Conservation (phyloP, 73 alveolate species). For the Stentor coeruleus region DNA sequence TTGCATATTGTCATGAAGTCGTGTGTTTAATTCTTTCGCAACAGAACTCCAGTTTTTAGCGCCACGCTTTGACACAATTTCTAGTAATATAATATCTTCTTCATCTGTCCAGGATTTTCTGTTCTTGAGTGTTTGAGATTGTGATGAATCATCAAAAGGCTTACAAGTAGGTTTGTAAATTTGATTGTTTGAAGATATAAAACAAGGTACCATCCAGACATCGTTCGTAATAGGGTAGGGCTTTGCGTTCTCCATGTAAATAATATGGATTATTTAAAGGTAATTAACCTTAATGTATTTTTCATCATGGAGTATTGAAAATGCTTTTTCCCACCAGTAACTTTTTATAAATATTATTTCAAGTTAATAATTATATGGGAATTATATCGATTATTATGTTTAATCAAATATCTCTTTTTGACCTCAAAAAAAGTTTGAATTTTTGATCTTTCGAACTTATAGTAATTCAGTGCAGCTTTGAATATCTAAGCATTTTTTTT, state of each 20-base stretch:
- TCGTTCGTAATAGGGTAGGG: not conserved
- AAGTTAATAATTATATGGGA: not conserved
- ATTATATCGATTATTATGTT: not conserved
- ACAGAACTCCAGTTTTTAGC: constrained; percentile 16
- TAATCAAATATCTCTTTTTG: not conserved
- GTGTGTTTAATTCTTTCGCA: not conserved
- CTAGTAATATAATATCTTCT: constrained; percentile 27
- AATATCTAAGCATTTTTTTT: too few species aligned
- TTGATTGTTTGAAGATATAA: not conserved
- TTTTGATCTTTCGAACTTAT: too few species aligned
- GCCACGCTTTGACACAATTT: constrained; percentile 36
- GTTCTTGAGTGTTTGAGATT: not conserved
- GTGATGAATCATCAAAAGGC: not conserved
- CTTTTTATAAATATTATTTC: not conserved
- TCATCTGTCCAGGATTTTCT: constrained; percentile 31
- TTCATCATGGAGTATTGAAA: not conserved
- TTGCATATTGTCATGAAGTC: constrained; percentile 14
- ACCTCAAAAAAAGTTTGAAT: too few species aligned
- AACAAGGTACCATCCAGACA: not conserved
- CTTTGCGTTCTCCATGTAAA: not conserved
- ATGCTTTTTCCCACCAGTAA: not conserved
- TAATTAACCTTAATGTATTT: not conserved
- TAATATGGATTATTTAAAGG: not conserved
- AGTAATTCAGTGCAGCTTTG: too few species aligned
- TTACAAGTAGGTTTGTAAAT: not conserved